Percentiles rank a stretch among this genome's conserved stretches.
Conservation (phyloP, 2,329 filamentous ascomycete species). For the Pseudopithomyces chartarum region DNA sequence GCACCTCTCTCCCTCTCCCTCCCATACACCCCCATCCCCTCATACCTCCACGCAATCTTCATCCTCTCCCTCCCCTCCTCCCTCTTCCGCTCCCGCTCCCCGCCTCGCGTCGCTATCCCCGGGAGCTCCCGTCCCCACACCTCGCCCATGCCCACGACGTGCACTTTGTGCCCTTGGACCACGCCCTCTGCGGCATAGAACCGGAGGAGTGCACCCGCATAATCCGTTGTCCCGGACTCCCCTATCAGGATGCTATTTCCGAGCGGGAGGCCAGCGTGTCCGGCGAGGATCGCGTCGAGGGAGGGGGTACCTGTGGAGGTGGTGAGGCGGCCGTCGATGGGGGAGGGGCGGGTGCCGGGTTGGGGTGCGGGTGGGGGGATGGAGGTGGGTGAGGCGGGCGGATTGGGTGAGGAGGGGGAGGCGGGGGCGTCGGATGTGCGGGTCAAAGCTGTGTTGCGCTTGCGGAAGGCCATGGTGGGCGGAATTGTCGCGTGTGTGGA, state of each 20-base stretch:
- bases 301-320: conserved; percentile 91
- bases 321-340: conserved; percentile 82
- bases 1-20: conserved; percentile 69
- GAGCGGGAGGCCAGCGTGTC: conserved; percentile 82
- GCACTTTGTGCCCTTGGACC: conserved; percentile 85
- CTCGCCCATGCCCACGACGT: conserved; percentile 80
- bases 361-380: conserved; percentile 15
- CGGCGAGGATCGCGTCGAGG: conserved; percentile 81
- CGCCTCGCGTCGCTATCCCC: conserved; percentile 61
- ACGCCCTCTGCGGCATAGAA: conserved; percentile 95
- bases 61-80: conserved; percentile 70
- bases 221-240: conserved; percentile 93
- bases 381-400: conserved; percentile 12
- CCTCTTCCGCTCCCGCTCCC: conserved; percentile 39
- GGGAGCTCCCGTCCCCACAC: conserved; percentile 84
- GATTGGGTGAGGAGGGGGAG: conserved; percentile 11
- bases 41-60: conserved; percentile 99
- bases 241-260: conserved; percentile 82
- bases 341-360: conserved; percentile 76
- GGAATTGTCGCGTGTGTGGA: no score
- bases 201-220: conserved; percentile 78
- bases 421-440: conserved; percentile 29
- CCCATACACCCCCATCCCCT: conserved; percentile 78
- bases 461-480: conserved; percentile 67
- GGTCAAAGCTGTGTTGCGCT: conserved; percentile 65